These are phyloP conservation scores for Blastobotrys chiropterorum DNA, from an alignment of 805 yeast species.

Conservation along the genomic window DNA sequence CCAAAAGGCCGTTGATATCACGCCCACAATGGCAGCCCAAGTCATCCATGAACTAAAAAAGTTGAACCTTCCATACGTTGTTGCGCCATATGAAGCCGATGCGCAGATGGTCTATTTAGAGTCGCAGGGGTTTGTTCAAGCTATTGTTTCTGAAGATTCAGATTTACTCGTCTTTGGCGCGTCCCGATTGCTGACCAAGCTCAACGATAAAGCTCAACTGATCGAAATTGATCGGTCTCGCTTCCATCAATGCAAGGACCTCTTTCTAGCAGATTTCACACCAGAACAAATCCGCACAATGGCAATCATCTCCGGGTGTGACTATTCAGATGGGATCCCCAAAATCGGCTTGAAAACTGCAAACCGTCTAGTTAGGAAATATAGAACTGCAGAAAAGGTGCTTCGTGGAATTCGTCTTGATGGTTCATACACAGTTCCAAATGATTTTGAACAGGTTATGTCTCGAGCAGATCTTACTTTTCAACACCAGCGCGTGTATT, in stretches of 20 bases:
- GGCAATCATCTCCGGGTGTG: slow-evolving; percentile 95
- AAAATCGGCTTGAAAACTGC: slow-evolving; percentile 80
- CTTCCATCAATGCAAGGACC: slow-evolving; percentile 42
- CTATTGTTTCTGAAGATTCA: slow-evolving; percentile 89
- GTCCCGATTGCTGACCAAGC: slow-evolving; percentile 63
- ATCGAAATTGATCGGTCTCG: slow-evolving; percentile 57
- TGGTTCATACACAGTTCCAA: slow-evolving; percentile 48
- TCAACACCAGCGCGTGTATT: slow-evolving; percentile 76
- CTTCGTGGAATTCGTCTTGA: slow-evolving; percentile 46
- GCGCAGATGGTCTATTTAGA: slow-evolving; percentile 93
- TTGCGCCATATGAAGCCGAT: slow-evolving; percentile 98
- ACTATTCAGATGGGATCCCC: slow-evolving; percentile 81
- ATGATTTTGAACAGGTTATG: slow-evolving; percentile 53
- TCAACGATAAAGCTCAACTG: slow-evolving; percentile 64
- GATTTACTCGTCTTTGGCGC: slow-evolving; percentile 90
- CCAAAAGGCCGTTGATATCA: slow-evolving; percentile 76
- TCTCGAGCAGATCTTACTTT: slow-evolving; percentile 71
- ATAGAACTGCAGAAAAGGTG: slow-evolving; percentile 43
- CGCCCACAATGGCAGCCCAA: slow-evolving; percentile 86
- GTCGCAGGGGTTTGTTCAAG: slow-evolving; percentile 65
- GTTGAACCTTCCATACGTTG: slow-evolving; percentile 60
- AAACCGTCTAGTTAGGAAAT: slow-evolving; percentile 48
- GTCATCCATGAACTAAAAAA: slow-evolving; percentile 63
- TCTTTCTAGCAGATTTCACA: slow-evolving; percentile 45
- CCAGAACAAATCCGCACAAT: slow-evolving; percentile 59